These are phyloP conservation scores for Geotrichum phurueaensis DNA, from an alignment of 1,139 yeast species.

Conservation along the genomic window DNA sequence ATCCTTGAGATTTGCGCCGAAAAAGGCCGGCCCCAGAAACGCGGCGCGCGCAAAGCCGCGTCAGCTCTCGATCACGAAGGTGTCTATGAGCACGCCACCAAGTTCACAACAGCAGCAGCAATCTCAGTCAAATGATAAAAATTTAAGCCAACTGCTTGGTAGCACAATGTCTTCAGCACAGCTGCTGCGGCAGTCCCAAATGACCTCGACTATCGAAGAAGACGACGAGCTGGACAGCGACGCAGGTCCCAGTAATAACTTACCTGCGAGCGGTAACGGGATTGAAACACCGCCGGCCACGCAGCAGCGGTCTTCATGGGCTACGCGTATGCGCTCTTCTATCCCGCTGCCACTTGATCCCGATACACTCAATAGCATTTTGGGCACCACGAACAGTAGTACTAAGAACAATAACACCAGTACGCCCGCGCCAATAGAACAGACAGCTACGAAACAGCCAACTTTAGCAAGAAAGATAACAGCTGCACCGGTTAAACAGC, in stretches of 20 bases:
- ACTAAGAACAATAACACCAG: too few species aligned
- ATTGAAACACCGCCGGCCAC: slow-evolving; percentile 7
- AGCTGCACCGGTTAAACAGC: slow-evolving; percentile 3
- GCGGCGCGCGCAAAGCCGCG: slow-evolving; percentile 12
- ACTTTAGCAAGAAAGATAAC: slow-evolving; percentile 5
- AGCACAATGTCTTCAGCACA: slow-evolving; percentile 10
- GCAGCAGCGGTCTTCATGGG: slow-evolving; percentile 7
- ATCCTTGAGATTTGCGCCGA: slow-evolving; percentile 17
- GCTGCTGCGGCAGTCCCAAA: slow-evolving; percentile 13
- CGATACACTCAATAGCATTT: slow-evolving; percentile 2
- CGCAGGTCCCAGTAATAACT: neutral
- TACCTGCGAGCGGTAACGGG: neutral
- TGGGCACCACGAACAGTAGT: slow-evolving; percentile 3
- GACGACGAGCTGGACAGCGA: slow-evolving; percentile 4
- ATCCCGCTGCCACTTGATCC: slow-evolving; percentile 13
- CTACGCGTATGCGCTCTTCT: slow-evolving; percentile 16
- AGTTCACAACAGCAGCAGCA: slow-evolving; percentile 6
- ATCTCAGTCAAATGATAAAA: neutral
- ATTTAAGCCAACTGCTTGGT: slow-evolving; percentile 1
- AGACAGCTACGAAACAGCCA: slow-evolving; percentile 1
- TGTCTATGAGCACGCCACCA: slow-evolving; percentile 6
- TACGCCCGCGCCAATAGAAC: neutral
- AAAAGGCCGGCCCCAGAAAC: slow-evolving; percentile 9
- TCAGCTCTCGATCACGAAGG: slow-evolving; percentile 11
- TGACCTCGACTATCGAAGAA: slow-evolving; percentile 14